Evolutionary conservation across 306 rosid species (phyloP), one percentile per base, ranked within the genome.

Genomic region (Lagenaria siceraria): DNA sequence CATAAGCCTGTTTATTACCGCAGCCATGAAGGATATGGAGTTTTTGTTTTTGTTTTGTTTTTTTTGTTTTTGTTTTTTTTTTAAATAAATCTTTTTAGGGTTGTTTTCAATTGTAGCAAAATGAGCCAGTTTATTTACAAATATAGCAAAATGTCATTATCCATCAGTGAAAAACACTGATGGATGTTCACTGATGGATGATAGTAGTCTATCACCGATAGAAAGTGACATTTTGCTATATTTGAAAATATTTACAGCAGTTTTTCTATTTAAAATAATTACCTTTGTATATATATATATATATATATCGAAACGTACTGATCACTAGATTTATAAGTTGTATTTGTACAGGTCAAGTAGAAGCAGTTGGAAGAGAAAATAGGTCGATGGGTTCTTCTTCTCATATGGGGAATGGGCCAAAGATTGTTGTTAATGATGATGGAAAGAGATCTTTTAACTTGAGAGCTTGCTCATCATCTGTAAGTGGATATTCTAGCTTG

Each of bases 381-480:
- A 78, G 89, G 77, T 49, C 77, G 38, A 46, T 0, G 48, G 60
- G 69, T 49, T 81, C 87, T 74, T 81, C 87, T 74, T 60, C 51
- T n/a, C 43, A 71, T 71, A 76, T 63, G 72, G 90, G 86, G 75
- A 81, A 64, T 80, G 70, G 27, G 74, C 66, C 78, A 46, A 85
- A 80, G 80, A 75, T 72, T 52, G 29, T 61, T 77, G 58, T 86
- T 49, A 58, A 29, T 76, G 85, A 83, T 78, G 65, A 69, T 55
- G 78, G 70, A 58, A 65, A 74, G 38, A 77, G 63, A 59, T 75
- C 87, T 70, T 85, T 81, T 70, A 42, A 78, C 77, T 80, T 84
- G 80, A 87, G 88, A 88, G 84, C 91, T 84, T 90, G 97, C 81
- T 87, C 98, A 73, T 87, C 91, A 76, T 66, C 85, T 76, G 97